Evolutionary conservation across 768 basidiomycete species (phyloP).

Genomic region (Pisolithus marmoratus): DNA sequence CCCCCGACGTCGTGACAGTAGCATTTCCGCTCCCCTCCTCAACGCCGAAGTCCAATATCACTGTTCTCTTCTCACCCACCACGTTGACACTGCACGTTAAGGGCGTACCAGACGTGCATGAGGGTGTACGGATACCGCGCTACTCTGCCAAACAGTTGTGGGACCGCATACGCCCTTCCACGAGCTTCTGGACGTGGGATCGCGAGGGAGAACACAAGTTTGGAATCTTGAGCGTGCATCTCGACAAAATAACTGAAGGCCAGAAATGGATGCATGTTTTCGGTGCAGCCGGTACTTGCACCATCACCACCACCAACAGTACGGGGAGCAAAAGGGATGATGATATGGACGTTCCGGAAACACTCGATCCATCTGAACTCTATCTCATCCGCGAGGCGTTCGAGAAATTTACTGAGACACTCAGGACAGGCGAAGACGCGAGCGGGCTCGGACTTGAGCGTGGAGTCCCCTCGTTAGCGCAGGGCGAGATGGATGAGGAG

Average conservation of each 20-base stretch:
- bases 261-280: conserved; percentile 89
- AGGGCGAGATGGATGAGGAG: conserved; percentile 90
- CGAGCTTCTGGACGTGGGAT: conserved; percentile 95
- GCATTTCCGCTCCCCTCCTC: conserved; percentile 77
- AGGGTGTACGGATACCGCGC: conserved; percentile 41
- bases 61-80: conserved; percentile 57
- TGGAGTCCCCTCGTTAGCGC: conserved; percentile 73
- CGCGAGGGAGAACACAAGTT: conserved; percentile 61
- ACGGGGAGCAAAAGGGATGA: not conserved
- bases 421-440: conserved; percentile 52
- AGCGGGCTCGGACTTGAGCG: conserved; percentile 59
- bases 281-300: conserved; percentile 37
- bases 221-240: conserved; percentile 73
- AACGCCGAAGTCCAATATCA: conserved; percentile 59
- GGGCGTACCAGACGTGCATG: conserved; percentile 19
- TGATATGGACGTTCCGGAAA: conserved; percentile 71
- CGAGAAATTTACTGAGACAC: conserved; percentile 76
- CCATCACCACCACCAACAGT: not conserved
- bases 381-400: conserved; percentile 73
- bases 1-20: conserved; percentile 74
- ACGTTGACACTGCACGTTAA: conserved; percentile 63
- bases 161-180: conserved; percentile 69
- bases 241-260: conserved; percentile 81
- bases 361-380: conserved; percentile 80
- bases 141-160: conserved; percentile 66